Base-by-base conservation (phyloP, 1,284 basidiomycete species). In the Peniophora sp. region DNA sequence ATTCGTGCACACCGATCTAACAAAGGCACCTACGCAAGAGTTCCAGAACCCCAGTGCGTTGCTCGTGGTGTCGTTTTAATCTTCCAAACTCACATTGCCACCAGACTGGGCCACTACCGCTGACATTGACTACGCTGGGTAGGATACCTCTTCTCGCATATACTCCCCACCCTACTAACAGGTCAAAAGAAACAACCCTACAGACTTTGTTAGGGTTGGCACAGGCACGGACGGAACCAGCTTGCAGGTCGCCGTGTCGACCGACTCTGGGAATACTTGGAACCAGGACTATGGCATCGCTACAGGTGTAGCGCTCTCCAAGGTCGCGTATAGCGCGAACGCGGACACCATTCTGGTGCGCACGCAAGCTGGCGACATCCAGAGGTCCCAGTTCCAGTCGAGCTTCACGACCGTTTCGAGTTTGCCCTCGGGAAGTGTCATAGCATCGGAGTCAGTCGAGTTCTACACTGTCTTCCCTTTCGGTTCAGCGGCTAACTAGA, bases 101-200 rank as follows among this genome's bases (percentile, higher is more conserved):
- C 80, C 79, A 1, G 63, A 65, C 6, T 83, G 79, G 75, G 56
- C 74, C 8, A 76, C 75, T 0, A 64, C 71, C 11, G 64, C 70
- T 3, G 79, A 81, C 53, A 65, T 83, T 36, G 80, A 83, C 61
- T 84, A 70, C 58, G 79, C 81, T 41, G 81, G 81, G 1, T 74
- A 77, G 57, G 5, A 12, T 32, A 5, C 12, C 12, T 32, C 5
- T 32, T 6, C 5, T 12, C 27, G 27, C 5, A 12, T 12, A 32
- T 12, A 5, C 12, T 32, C 6, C 27, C 12, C n/a, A n/a, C n/a
- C 12, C 12, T 32, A 32, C 27, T 32, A 12, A 32, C 27, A 12
- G 12, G 12, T 12, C 6, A 5, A 5, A 32, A 32, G 27, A 32
- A 32, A 32, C 27, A 68, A 67, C 20, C 76, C 79, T 6, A 69